Conservation (phyloP, 139 green algal genomes). For the Chlamydomonas incerta region DNA sequence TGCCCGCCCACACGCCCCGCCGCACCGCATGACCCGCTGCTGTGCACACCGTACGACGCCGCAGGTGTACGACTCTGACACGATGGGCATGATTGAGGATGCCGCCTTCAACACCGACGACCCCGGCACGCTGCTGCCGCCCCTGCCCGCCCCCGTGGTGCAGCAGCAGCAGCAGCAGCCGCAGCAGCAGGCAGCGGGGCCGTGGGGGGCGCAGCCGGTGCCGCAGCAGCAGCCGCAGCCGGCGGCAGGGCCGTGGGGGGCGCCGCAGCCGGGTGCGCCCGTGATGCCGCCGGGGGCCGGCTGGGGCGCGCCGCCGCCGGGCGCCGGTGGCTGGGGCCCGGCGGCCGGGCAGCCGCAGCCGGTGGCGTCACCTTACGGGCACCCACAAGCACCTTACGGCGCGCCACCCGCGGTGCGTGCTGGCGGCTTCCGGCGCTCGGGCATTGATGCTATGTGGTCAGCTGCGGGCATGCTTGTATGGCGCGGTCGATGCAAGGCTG, state of each 20-base stretch:
- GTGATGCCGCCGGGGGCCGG: not conserved
- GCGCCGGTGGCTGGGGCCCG: not conserved
- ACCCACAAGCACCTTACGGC: not conserved
- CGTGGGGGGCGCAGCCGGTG: not conserved
- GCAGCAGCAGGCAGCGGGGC: not conserved
- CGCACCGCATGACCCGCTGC: too few species aligned
- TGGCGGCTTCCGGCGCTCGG: too few species aligned
- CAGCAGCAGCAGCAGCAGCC: not conserved
- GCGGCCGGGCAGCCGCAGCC: not conserved
- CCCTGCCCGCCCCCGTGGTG: not conserved
- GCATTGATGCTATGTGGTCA: too few species aligned
- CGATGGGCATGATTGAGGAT: slow-evolving; percentile 41
- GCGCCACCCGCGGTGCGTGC: too few species aligned
- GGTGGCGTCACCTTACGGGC: not conserved
- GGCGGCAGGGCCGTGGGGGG: not conserved
- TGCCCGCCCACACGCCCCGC: too few species aligned
- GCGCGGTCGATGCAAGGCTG: too few species aligned
- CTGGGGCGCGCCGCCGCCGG: slow-evolving; percentile 6
- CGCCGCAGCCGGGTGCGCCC: slow-evolving; percentile 11
- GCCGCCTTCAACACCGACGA: slow-evolving; percentile 42
- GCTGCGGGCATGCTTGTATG: too few species aligned
- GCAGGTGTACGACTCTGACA: slow-evolving; percentile 29
- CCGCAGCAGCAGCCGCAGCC: slow-evolving; percentile 8
- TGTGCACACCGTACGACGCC: too few species aligned
- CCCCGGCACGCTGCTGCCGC: not conserved